phyloP scores from a whole-genome alignment of 257 asterid species.

The Salvia hispanica region DNA sequence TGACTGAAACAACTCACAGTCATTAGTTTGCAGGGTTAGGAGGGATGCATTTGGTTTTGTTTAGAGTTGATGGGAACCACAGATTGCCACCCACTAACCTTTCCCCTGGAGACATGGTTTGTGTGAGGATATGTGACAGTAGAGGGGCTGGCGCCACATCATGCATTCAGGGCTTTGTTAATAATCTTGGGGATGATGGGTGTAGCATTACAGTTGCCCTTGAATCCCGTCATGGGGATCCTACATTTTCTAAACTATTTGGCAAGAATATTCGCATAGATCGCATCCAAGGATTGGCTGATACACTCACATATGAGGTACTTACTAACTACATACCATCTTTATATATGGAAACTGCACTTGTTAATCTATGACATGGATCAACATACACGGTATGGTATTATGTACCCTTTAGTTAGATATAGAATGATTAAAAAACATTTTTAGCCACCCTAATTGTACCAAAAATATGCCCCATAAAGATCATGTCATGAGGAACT shows the following conservation, averaged over 20 bases:
- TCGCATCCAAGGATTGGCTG: conserved; percentile 94
- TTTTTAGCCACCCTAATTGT: conserved; percentile 5
- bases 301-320: conserved; percentile 95
- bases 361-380: neutral
- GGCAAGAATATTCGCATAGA: conserved; percentile 89
- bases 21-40: conserved; percentile 60
- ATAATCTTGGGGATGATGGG: conserved; percentile 89
- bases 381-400: neutral
- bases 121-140: conserved; percentile 85
- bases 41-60: conserved; percentile 95
- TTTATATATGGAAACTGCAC: neutral
- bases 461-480: conserved; percentile 11
- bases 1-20: too few species aligned
- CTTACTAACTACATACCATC: neutral
- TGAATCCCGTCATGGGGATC: conserved; percentile 92
- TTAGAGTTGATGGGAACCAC: conserved; percentile 83
- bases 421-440: neutral
- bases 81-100: conserved; percentile 92
- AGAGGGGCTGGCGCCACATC: conserved; percentile 94
- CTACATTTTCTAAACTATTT: conserved; percentile 86
- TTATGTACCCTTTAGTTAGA: neutral
- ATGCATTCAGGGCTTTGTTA: conserved; percentile 90
- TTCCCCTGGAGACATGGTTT: conserved; percentile 99
- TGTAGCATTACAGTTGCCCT: conserved; percentile 90
- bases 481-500: conserved; percentile 13